Evolutionary conservation across 2,329 filamentous ascomycete species (phyloP).

Genomic region (Pseudogymnoascus verrucosus): DNA sequence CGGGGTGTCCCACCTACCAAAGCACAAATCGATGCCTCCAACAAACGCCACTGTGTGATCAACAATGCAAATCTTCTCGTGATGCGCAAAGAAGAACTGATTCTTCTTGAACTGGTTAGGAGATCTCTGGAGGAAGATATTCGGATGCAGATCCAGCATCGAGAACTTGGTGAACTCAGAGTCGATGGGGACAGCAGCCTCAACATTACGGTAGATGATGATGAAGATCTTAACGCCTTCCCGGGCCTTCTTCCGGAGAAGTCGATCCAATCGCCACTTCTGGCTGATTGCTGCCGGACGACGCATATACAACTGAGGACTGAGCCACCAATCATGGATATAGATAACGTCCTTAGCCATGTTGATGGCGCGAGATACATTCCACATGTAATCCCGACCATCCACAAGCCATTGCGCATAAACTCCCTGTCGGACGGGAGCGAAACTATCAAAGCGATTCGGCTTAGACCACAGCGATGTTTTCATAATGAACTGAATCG

Average conservation of each 20-base stretch:
- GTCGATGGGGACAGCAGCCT: conserved; percentile 93
- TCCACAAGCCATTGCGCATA: conserved; percentile 97
- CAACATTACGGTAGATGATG: conserved; percentile 96
- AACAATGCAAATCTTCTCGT: conserved; percentile 95
- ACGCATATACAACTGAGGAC: conserved; percentile 90
- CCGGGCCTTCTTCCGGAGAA: conserved; percentile 86
- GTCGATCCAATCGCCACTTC: conserved; percentile 90
- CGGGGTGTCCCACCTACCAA: conserved; percentile 94
- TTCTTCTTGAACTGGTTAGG: conserved; percentile 98
- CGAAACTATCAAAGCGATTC: conserved; percentile 89
- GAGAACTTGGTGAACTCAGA: conserved; percentile 98
- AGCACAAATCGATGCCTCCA: conserved; percentile 92
- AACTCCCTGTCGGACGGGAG: conserved; percentile 76
- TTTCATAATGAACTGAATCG: conserved; percentile 75
- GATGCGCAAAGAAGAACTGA: conserved; percentile 98
- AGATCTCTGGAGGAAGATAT: conserved; percentile 91
- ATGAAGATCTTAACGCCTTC: conserved; percentile 97
- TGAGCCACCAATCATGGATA: conserved; percentile 99
- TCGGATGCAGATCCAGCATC: conserved; percentile 86
- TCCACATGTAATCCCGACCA: conserved; percentile 98
- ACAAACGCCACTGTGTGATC: conserved; percentile 95
- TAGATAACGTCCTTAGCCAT: conserved; percentile 98
- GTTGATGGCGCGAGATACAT: conserved; percentile 90
- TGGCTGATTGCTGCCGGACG: conserved; percentile 92
- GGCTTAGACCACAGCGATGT: conserved; percentile 74